phyloP scores from a whole-genome alignment of 345 rosid species.

The Hibiscus mutabilis region DNA sequence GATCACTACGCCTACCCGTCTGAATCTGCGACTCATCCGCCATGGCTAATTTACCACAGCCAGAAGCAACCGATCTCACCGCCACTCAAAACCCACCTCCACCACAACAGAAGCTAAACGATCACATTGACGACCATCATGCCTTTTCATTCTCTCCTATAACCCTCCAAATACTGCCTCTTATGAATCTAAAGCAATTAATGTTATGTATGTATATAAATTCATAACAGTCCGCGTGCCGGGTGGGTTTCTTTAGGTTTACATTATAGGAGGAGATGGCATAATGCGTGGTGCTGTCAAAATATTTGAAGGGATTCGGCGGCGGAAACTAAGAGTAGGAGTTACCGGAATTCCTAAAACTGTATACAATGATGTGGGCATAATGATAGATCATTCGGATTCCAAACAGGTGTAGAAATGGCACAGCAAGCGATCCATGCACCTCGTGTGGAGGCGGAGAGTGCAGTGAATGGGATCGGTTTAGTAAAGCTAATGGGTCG shows the following conservation, averaged over 20 bases:
- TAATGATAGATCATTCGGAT: conserved; percentile 89
- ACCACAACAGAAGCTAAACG: neutral
- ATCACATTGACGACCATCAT: neutral
- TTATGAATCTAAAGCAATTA: no score
- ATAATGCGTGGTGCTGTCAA: conserved; percentile 76
- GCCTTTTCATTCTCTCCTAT: conserved; percentile 16
- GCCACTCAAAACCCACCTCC: neutral
- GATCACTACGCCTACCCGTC: neutral
- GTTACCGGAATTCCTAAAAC: conserved; percentile 75
- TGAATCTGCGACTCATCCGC: neutral
- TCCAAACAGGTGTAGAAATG: conserved; percentile 90
- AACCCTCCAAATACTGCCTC: conserved; percentile 34
- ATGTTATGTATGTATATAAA: neutral
- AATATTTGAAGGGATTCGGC: conserved; percentile 47
- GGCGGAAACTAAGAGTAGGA: conserved; percentile 44
- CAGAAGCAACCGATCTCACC: conserved; percentile 20
- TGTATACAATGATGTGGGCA: conserved; percentile 82
- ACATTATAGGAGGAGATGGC: conserved; percentile 86
- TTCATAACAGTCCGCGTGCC: neutral
- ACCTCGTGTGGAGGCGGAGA: conserved; percentile 87
- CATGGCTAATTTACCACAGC: conserved; percentile 11
- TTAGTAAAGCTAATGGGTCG: conserved; percentile 89
- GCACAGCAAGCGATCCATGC: conserved; percentile 83
- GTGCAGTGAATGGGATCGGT: conserved; percentile 86
- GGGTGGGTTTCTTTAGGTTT: conserved; percentile 34